Evolutionary conservation across 352 stramenopile species (phyloP), one percentile per base, ranked within the genome.

Genomic region (Lagenidium giganteum): DNA sequence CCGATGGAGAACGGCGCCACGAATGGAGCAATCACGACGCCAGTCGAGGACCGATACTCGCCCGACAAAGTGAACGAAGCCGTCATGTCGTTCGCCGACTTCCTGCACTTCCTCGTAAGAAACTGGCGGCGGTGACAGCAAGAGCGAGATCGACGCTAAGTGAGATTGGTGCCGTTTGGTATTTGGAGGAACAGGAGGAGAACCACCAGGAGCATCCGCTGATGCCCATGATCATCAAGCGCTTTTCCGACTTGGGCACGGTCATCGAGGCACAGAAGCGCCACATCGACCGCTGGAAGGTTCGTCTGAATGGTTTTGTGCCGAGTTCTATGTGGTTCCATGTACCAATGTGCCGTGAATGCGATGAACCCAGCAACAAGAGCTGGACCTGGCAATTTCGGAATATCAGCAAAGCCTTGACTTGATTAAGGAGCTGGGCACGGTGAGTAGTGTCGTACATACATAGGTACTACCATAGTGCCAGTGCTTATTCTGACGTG

Each of bases 241-340:
- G 75, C 18, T 87, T 90, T 42, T 66, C 74, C 8, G 76, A 92
- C 42, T 60, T 92, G 8, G 80, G 80, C 6, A 65, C 74, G 2
- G 74, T 92, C 3, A 92, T 92, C 48, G 77, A 92, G 67, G 87
- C 74, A 14, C 80, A 92, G 57, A 92, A 92, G 59, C 65, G 75
- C 32, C 73, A 92, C 35, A 90, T 89, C 25, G 77, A 92, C 42
- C 72, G 70, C 18, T 92, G 80, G 80, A 92, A 92, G 67, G 70
- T 63, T 22, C 36, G 39, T 26, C 1, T 16, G 5, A 2, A 5
- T 9, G 8, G 3, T 23, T 17, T 20, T 5, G 18, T 29, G 13
- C 13, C 5, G 17, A 3, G 28, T 34, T 33, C 26, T 13, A 8
- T 28, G 4, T 6, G 30, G 9, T 9, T 26, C 5, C 12, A 41